Percentiles rank a stretch among this genome's conserved stretches.
Conservation (phyloP, 2,329 filamentous ascomycete species). For the Trichoderma sp. region DNA sequence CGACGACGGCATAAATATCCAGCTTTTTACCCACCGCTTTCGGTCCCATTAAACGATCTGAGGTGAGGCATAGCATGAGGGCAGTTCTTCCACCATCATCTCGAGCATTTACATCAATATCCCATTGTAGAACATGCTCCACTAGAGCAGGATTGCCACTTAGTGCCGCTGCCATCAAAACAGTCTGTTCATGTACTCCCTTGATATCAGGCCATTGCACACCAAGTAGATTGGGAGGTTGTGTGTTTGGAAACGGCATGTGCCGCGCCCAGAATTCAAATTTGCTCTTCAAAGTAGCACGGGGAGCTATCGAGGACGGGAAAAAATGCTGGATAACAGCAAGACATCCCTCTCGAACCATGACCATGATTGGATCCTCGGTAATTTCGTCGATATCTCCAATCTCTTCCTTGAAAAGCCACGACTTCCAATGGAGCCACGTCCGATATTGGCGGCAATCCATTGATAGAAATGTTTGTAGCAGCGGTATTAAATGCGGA, state of each 20-base stretch:
- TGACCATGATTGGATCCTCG: conserved; percentile 14
- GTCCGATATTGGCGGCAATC: conserved; percentile 27
- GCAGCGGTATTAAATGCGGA: conserved; percentile 17
- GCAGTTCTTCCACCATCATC: conserved; percentile 26
- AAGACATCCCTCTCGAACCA: conserved; percentile 19
- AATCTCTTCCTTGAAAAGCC: neutral
- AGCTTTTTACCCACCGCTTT: neutral
- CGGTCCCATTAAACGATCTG: conserved; percentile 11
- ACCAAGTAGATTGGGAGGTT: neutral
- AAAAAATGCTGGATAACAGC: conserved; percentile 22
- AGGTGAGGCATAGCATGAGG: conserved; percentile 13
- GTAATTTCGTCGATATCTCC: neutral
- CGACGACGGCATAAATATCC: neutral
- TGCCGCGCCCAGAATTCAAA: neutral
- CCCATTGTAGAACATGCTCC: conserved; percentile 25
- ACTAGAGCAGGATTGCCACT: conserved; percentile 26
- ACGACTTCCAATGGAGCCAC: conserved; percentile 25
- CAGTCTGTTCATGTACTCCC: conserved; percentile 11
- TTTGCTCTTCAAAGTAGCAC: neutral
- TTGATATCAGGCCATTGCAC: conserved; percentile 3
- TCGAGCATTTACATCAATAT: conserved; percentile 26
- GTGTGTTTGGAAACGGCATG: neutral
- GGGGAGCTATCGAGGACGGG: neutral
- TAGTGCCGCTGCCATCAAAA: conserved; percentile 28
- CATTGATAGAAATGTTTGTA: conserved; percentile 24